Conservation (phyloP, 345 rosid genomes). For the Dovyalis caffra region DNA sequence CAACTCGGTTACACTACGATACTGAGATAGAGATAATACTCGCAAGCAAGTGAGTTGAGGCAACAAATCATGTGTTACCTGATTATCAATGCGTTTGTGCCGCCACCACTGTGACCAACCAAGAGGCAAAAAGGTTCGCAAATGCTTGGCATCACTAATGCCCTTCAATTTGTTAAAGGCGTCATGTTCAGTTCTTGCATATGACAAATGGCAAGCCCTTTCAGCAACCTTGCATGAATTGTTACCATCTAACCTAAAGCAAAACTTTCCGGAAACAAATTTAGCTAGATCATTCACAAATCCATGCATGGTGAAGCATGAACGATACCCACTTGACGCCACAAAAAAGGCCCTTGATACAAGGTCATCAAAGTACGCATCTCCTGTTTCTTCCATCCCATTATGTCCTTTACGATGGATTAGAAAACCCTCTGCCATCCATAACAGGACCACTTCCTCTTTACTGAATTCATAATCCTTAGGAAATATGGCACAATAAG, state of each 20-base stretch:
- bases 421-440: slow-evolving; percentile 5
- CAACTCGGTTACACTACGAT: slow-evolving; percentile 17
- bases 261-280: slow-evolving; percentile 22
- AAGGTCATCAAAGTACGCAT: neutral
- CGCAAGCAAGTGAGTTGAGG: slow-evolving; percentile 32
- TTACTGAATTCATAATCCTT: neutral
- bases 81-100: too few species aligned
- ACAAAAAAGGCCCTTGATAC: neutral
- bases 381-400: neutral
- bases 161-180: slow-evolving; percentile 26
- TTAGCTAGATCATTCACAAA: slow-evolving; percentile 35
- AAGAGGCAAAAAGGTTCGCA: slow-evolving; percentile 32
- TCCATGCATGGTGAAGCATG: slow-evolving; percentile 34
- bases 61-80: slow-evolving; percentile 20
- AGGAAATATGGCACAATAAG: slow-evolving; percentile 2
- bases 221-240: slow-evolving; percentile 14
- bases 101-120: slow-evolving; percentile 5
- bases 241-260: slow-evolving; percentile 28
- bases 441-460: neutral
- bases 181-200: neutral
- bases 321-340: neutral
- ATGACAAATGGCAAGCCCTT: slow-evolving; percentile 35
- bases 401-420: neutral
- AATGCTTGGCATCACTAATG: slow-evolving; percentile 24
- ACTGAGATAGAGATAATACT: slow-evolving; percentile 35